Evolutionary conservation across 225 moss, liverwort and hornwort genomes (phyloP).

Genomic region (Marchantia polymorpha): DNA sequence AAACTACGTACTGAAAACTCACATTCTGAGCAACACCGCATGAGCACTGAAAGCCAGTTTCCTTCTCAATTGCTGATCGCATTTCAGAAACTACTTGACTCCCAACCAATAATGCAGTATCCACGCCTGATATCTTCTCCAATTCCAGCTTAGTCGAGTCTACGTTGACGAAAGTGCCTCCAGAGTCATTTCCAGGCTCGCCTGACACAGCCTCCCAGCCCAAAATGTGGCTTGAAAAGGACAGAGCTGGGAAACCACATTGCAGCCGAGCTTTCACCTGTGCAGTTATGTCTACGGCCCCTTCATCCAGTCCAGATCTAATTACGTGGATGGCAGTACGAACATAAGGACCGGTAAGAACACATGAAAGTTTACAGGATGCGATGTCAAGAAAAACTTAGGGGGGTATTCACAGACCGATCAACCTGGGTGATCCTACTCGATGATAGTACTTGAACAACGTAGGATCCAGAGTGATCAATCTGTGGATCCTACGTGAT

Average conservation of each 20-base stretch:
- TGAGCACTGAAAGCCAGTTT: constrained; percentile 61
- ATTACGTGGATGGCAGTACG: not conserved
- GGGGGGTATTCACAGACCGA: too few relatives aligned
- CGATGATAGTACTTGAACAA: too few relatives aligned
- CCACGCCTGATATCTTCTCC: constrained; percentile 20
- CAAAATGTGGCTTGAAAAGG: constrained; percentile 46
- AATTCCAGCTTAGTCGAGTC: constrained; percentile 19
- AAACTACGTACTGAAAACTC: not conserved
- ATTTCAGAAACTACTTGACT: constrained; percentile 59
- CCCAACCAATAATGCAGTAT: constrained; percentile 49
- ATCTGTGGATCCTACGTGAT: too few relatives aligned
- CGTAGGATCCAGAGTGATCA: too few relatives aligned
- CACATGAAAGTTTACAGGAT: not conserved
- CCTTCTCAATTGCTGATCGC: constrained; percentile 47
- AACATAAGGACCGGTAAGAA: not conserved
- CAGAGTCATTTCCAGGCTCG: not conserved
- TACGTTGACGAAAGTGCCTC: constrained; percentile 24
- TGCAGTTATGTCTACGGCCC: constrained; percentile 57
- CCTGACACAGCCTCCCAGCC: constrained; percentile 22
- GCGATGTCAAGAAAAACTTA: not conserved
- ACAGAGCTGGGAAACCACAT: constrained; percentile 22
- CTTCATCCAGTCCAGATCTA: constrained; percentile 66
- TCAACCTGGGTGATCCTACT: too few relatives aligned
- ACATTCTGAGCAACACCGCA: constrained; percentile 66
- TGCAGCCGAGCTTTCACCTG: constrained; percentile 47